Base-by-base conservation (phyloP, 2,329 filamentous ascomycete genomes). In the Tolypocladium ophioglossoides region DNA sequence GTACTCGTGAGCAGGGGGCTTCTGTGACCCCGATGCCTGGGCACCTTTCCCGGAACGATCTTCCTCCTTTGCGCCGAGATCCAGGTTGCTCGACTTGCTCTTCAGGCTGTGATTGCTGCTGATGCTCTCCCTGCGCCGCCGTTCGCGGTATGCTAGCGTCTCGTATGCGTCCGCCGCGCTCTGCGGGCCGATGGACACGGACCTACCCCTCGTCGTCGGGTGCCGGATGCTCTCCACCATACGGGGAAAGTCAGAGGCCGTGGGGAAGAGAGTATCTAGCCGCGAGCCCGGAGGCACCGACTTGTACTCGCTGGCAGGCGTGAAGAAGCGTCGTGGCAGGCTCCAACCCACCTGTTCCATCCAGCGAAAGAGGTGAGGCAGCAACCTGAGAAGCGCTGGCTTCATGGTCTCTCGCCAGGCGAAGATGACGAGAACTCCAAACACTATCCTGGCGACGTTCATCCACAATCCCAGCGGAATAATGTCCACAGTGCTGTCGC, bases 81-180 rank as follows among this genome's bases (percentile, higher is more conserved):
- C 75, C 40, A 66, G 58, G 49, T 74, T 63, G 59, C 75, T 78
- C 22, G 65, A 62, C 62, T 72, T 77, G 60, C 70, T 73, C 59
- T 69, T 70, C 37, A 78, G 54, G 56, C 72, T 74, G n/a, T 72
- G 70, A 53, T 80, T 76, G 64, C 78, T 78, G 55, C 72, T 67
- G 44, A 80, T 68, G 67, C 80, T 78, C 70, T 83, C 80, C 35
- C 78, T 68, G 34, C 80, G 70, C 54, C 75, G 72, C 24, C 79
- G 71, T 64, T 96, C 90, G 22, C 92, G 85, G 66, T 96, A 96
- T 7, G 92, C 94, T 50, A 99, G 77, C 22, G 91, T 90, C 73
- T 99, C 94, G 71, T 96, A 96, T 27, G 91, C 94, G 72, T 99
- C 94, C 2, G 94, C 94, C 57, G 91, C 91, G 48, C 91, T 96